phyloP scores from a whole-genome alignment of 345 rosid genomes.

The Nasturtium officinale region DNA sequence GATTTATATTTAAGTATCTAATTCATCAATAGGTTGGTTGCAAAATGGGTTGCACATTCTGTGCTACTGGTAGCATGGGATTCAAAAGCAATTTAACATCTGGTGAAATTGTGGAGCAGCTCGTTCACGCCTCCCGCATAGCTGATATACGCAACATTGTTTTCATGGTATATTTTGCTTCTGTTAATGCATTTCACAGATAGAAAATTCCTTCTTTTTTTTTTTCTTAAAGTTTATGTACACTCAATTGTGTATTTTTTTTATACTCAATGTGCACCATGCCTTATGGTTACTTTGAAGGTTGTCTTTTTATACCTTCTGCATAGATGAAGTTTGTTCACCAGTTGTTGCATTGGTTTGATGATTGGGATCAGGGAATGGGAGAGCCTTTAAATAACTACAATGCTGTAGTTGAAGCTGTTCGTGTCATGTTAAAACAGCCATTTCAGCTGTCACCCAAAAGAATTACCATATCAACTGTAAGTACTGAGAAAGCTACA shows the following conservation, averaged over 20 bases:
- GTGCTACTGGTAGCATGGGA: conserved; percentile 99
- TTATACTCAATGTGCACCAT: background rate
- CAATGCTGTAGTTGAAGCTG: conserved; percentile 78
- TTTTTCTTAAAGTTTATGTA: background rate
- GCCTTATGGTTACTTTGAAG: background rate
- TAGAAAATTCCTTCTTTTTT: background rate
- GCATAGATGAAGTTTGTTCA: conserved; percentile 11
- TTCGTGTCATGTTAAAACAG: conserved; percentile 67
- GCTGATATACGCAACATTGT: conserved; percentile 83
- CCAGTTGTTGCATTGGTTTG: conserved; percentile 23
- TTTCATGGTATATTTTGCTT: conserved; percentile 68
- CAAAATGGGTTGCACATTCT: conserved; percentile 98
- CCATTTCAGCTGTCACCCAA: conserved; percentile 85
- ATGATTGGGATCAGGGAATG: conserved; percentile 73
- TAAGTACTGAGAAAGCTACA: conserved; percentile 41
- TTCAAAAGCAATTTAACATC: conserved; percentile 81
- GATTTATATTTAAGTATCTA: background rate
- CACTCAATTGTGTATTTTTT: background rate
- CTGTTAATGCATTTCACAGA: background rate
- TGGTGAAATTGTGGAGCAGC: conserved; percentile 94
- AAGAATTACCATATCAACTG: conserved; percentile 93
- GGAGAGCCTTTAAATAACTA: conserved; percentile 98
- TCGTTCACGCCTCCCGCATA: conserved; percentile 82
- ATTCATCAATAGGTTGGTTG: conserved; percentile 78
- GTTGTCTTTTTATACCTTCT: background rate